phyloP scores from a whole-genome alignment of 2,329 filamentous ascomycete genomes.

The Epichloe coenophiala region DNA sequence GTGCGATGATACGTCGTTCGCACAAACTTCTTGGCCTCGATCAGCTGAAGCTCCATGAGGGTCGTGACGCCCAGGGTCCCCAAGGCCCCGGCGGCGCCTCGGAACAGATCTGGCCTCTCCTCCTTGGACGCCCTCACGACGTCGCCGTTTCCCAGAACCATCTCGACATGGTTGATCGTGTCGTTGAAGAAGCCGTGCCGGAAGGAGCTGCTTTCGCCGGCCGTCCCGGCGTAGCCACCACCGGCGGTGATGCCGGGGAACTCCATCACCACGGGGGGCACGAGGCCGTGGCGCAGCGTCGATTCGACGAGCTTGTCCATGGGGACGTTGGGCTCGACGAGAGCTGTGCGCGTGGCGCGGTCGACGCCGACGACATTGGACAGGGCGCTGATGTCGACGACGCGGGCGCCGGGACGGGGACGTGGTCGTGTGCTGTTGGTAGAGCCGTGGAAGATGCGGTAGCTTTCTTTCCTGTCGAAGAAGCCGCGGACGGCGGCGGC shows the following conservation, averaged over 20 bases:
- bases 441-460: constrained; percentile 64
- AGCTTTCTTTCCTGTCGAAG: constrained; percentile 39
- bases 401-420: constrained; percentile 16
- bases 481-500: constrained; percentile 32
- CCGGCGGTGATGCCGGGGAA: constrained; percentile 62
- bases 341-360: constrained; percentile 36
- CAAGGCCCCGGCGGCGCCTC: constrained; percentile 51
- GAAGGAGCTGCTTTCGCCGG: constrained; percentile 58
- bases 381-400: constrained; percentile 52
- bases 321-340: constrained; percentile 64
- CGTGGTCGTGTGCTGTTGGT: constrained; percentile 58
- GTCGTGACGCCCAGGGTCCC: constrained; percentile 58
- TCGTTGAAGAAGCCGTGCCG: constrained; percentile 59
- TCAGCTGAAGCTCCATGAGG: constrained; percentile 48
- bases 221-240: constrained; percentile 57
- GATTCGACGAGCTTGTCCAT: constrained; percentile 58
- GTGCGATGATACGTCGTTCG: constrained; percentile 47
- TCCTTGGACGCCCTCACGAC: constrained; percentile 37
- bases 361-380: constrained; percentile 52
- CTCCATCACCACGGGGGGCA: constrained; percentile 66
- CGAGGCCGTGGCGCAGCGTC: constrained; percentile 50
- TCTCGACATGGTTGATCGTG: constrained; percentile 50
- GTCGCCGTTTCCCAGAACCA: constrained; percentile 54
- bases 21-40: constrained; percentile 47
- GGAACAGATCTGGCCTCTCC: constrained; percentile 43